A percentile compares a stretch with the other conserved stretches of the same genome.
phyloP scores from a whole-genome alignment of 148 eudicot genomes.

The Rhododendron kiyosumense region DNA sequence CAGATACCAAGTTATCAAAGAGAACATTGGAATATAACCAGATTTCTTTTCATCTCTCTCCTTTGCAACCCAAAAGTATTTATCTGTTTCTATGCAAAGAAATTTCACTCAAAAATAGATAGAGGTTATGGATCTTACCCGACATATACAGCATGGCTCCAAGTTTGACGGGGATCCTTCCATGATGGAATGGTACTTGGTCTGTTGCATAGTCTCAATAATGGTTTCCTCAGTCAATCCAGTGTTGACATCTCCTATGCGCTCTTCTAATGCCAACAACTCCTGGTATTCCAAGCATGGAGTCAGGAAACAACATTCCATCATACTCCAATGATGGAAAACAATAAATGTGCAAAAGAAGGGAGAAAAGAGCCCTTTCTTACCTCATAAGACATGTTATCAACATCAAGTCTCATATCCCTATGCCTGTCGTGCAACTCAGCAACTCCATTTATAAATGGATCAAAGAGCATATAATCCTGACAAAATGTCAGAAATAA shows the following conservation, averaged over 20 bases:
- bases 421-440: slow-evolving; percentile 88
- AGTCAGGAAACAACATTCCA: background rate
- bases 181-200: slow-evolving; percentile 14
- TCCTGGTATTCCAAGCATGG: slow-evolving; percentile 32
- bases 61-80: background rate
- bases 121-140: slow-evolving; percentile 26
- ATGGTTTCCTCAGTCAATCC: slow-evolving; percentile 55
- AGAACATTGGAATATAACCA: background rate
- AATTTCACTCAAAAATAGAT: background rate
- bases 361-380: background rate
- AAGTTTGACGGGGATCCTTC: slow-evolving; percentile 16
- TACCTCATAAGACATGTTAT: slow-evolving; percentile 98
- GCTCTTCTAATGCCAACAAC: slow-evolving; percentile 61
- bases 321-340: background rate
- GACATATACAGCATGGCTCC: slow-evolving; percentile 66
- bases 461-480: slow-evolving; percentile 78
- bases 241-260: slow-evolving; percentile 53
- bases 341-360: background rate
- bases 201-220: slow-evolving; percentile 32
- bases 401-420: slow-evolving; percentile 97
- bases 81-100: background rate
- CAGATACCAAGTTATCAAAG: background rate
- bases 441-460: slow-evolving; percentile 51
- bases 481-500: slow-evolving; percentile 18
- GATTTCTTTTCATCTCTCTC: background rate